These are phyloP conservation scores for Aspergillus novofumigatus DNA, from an alignment of 2,329 filamentous ascomycete species.

Conservation along the genomic window DNA sequence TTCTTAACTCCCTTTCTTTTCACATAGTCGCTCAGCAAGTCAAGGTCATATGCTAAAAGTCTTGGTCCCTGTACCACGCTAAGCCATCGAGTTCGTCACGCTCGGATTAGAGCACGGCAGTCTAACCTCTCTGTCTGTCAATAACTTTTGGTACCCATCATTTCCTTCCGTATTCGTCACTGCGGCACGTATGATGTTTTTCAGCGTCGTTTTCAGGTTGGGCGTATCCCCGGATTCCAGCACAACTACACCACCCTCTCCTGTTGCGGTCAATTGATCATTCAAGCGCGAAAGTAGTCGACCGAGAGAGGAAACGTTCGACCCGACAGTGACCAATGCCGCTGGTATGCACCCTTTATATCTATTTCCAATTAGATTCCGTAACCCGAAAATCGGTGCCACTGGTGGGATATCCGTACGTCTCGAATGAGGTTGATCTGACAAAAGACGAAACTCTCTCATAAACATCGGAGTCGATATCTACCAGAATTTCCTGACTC, in stretches of 20 bases:
- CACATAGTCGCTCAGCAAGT: constrained; percentile 42
- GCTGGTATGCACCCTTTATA: constrained; percentile 39
- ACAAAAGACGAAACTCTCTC: constrained; percentile 37
- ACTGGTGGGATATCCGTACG: constrained; percentile 23
- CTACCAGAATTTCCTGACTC: constrained; percentile 31
- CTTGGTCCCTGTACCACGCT: constrained; percentile 32
- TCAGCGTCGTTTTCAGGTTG: constrained; percentile 45
- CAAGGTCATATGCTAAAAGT: constrained; percentile 44
- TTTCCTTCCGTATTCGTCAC: constrained; percentile 37
- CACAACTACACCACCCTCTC: constrained; percentile 35
- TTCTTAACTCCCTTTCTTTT: constrained; percentile 33
- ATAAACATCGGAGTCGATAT: constrained; percentile 38
- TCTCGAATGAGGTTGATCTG: constrained; percentile 28
- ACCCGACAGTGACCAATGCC: constrained; percentile 41
- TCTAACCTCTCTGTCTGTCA: constrained; percentile 37
- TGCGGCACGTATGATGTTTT: constrained; percentile 42
- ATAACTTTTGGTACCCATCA: constrained; percentile 36
- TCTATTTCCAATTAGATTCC: constrained; percentile 22
- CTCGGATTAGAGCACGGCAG: not conserved
- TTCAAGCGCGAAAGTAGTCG: constrained; percentile 37
- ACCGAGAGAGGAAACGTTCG: constrained; percentile 40
- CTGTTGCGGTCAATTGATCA: constrained; percentile 25
- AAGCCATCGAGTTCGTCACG: constrained; percentile 1
- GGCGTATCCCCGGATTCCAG: constrained; percentile 43
- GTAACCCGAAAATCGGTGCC: not conserved